Conservation (phyloP, 106 monocot genomes). For the Allium fistulosum region DNA sequence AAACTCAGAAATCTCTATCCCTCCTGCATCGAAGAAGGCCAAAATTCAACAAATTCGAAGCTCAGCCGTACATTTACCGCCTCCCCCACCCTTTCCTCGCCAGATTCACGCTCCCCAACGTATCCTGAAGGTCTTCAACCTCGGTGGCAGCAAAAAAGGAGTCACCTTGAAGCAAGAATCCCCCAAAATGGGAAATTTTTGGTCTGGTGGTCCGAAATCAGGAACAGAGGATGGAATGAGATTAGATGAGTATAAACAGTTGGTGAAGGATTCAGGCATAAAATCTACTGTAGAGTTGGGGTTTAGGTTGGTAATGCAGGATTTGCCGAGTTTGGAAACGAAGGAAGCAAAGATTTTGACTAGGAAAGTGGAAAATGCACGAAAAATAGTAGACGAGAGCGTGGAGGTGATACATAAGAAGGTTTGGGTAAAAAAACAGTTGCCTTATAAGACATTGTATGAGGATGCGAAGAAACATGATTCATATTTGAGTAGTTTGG, state of each 20-base stretch:
- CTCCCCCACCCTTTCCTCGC: conserved; percentile 30
- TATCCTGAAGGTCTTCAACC: conserved; percentile 46
- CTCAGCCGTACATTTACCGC: conserved; percentile 12
- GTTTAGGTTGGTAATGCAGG: conserved; percentile 1
- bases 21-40: conserved; percentile 24
- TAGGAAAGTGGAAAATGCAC: neutral
- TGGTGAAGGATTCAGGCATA: conserved; percentile 22
- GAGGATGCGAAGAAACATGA: conserved; percentile 32
- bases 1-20: neutral
- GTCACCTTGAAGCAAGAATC: neutral
- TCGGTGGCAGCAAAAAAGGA: conserved; percentile 20
- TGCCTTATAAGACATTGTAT: conserved; percentile 69
- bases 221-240: conserved; percentile 9
- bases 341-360: neutral
- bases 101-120: conserved; percentile 76
- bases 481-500: conserved; percentile 36
- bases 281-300: neutral
- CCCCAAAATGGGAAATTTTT: neutral
- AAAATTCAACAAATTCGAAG: conserved; percentile 12
- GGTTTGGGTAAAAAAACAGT: conserved; percentile 2
- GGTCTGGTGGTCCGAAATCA: neutral
- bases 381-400: conserved; percentile 7
- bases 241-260: conserved; percentile 48
- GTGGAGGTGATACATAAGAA: conserved; percentile 17
- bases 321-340: neutral